These are phyloP conservation scores for Nigrospora oryzae DNA, from an alignment of 2,329 filamentous ascomycete genomes.

Conservation along the genomic window DNA sequence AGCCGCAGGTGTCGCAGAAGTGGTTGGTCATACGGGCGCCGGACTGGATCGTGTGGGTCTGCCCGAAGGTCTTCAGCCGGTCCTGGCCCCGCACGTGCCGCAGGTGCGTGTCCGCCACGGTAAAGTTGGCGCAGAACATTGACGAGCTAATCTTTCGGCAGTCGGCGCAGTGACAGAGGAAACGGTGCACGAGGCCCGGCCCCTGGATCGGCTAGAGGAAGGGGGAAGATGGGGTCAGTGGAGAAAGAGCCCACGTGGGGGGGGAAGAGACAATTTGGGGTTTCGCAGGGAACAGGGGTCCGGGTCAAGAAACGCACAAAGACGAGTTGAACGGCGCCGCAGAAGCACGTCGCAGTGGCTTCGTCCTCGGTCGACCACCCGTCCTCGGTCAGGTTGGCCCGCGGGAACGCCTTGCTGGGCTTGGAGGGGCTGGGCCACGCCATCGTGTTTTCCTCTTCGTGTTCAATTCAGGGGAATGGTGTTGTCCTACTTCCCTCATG, in stretches of 20 bases:
- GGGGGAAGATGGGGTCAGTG: slow-evolving; percentile 1
- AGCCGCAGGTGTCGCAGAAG: slow-evolving; percentile 53
- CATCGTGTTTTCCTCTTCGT: not conserved
- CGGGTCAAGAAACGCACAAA: slow-evolving; percentile 30
- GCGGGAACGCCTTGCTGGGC: slow-evolving; percentile 21
- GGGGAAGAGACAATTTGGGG: too few relatives aligned
- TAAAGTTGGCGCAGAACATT: slow-evolving; percentile 54
- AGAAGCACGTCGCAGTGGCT: slow-evolving; percentile 51
- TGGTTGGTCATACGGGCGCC: slow-evolving; percentile 49
- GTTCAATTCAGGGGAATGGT: too few relatives aligned
- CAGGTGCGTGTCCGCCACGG: slow-evolving; percentile 33
- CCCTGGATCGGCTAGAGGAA: slow-evolving; percentile 30
- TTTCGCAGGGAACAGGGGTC: not conserved
- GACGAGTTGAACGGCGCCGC: slow-evolving; percentile 44
- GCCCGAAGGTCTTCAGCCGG: slow-evolving; percentile 35
- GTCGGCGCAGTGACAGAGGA: slow-evolving; percentile 53
- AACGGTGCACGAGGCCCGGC: slow-evolving; percentile 36
- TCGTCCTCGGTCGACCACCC: slow-evolving; percentile 34
- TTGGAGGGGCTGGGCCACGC: not conserved
- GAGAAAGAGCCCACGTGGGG: not conserved
- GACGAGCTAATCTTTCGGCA: slow-evolving; percentile 55
- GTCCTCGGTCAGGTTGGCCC: slow-evolving; percentile 26
- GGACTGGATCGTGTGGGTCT: slow-evolving; percentile 36
- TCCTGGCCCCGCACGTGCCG: slow-evolving; percentile 42
- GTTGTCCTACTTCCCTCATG: too few relatives aligned